These are phyloP conservation scores for Flaveria sonorensis DNA, from an alignment of 129 eudicot species.

Conservation along the genomic window DNA sequence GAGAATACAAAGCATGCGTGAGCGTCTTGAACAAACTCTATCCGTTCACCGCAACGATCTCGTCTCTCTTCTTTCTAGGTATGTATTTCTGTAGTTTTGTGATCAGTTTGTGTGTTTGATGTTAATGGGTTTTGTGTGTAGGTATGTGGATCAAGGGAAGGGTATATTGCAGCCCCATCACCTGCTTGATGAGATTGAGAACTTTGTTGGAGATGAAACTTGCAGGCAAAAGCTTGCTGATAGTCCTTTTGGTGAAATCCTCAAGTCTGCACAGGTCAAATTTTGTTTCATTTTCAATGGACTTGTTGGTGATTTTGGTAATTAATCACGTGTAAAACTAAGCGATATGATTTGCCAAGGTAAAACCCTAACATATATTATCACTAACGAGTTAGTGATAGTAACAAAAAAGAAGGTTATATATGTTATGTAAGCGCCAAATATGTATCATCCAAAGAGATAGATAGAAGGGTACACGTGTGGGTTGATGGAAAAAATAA, in stretches of 20 bases:
- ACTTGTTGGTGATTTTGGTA: too few species aligned
- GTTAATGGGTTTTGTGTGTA: conserved; percentile 8
- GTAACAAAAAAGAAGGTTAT: too few species aligned
- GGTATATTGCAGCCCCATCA: conserved; percentile 85
- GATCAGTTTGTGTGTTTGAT: background rate
- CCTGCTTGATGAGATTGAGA: conserved; percentile 81
- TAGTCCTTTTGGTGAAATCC: conserved; percentile 72
- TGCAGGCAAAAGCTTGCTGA: conserved; percentile 52
- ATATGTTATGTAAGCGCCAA: too few species aligned
- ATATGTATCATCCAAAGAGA: too few species aligned
- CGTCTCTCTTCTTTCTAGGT: conserved; percentile 89
- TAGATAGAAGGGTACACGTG: too few species aligned
- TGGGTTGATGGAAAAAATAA: too few species aligned
- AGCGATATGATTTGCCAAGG: too few species aligned
- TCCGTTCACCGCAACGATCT: conserved; percentile 79
- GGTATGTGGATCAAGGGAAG: conserved; percentile 97
- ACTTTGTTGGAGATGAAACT: conserved; percentile 38
- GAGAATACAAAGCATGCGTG: conserved; percentile 70
- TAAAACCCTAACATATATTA: too few species aligned
- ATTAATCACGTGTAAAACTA: too few species aligned
- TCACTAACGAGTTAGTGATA: too few species aligned
- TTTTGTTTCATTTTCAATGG: too few species aligned
- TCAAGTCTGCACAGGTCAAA: conserved; percentile 76
- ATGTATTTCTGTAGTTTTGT: background rate
- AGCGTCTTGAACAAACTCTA: conserved; percentile 78